A percentile compares a stretch with the other conserved stretches of the same genome.
phyloP scores from a whole-genome alignment of 2,329 filamentous ascomycete genomes.

The Zasmidium cellare region DNA sequence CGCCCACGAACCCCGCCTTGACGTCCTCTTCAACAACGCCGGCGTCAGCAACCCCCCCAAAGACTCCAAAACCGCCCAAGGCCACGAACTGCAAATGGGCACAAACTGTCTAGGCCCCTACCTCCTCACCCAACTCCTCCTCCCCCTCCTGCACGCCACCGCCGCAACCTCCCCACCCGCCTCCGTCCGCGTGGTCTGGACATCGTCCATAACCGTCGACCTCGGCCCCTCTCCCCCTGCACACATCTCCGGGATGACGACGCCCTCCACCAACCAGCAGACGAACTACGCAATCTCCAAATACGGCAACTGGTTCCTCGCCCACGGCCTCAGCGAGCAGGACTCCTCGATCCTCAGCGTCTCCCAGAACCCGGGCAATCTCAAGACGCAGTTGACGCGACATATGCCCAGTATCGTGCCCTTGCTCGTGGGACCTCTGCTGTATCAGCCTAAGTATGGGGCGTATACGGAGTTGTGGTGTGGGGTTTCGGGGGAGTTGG shows the following conservation, averaged over 20 bases:
- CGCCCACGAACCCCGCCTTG: slow-evolving; percentile 26
- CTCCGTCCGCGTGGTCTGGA: slow-evolving; percentile 34
- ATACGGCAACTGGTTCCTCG: slow-evolving; percentile 30
- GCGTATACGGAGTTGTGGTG: slow-evolving; percentile 35
- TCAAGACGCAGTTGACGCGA: slow-evolving; percentile 31
- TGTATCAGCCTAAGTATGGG: slow-evolving; percentile 26
- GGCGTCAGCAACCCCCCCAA: slow-evolving; percentile 27
- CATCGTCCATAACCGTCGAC: slow-evolving; percentile 30
- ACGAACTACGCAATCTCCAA: slow-evolving; percentile 34
- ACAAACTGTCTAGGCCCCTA: slow-evolving; percentile 38
- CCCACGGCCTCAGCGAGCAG: slow-evolving; percentile 18
- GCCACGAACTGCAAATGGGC: slow-evolving; percentile 35
- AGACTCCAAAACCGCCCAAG: slow-evolving; percentile 35
- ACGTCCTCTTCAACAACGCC: slow-evolving; percentile 13
- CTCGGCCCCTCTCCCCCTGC: slow-evolving; percentile 26
- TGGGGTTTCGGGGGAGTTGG: slow-evolving; percentile 27
- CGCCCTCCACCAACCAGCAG: slow-evolving; percentile 16
- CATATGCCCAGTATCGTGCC: slow-evolving; percentile 20
- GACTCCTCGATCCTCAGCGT: slow-evolving; percentile 23
- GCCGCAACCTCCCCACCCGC: slow-evolving; percentile 27
- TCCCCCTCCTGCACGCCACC: slow-evolving; percentile 31
- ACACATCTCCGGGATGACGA: slow-evolving; percentile 17
- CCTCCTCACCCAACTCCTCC: slow-evolving; percentile 34
- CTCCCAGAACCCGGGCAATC: slow-evolving; percentile 36
- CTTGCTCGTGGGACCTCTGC: slow-evolving; percentile 10